Evolutionary conservation across 495 filamentous ascomycete genomes (phyloP).

Genomic region (Pyrenopolyporus hunteri): DNA sequence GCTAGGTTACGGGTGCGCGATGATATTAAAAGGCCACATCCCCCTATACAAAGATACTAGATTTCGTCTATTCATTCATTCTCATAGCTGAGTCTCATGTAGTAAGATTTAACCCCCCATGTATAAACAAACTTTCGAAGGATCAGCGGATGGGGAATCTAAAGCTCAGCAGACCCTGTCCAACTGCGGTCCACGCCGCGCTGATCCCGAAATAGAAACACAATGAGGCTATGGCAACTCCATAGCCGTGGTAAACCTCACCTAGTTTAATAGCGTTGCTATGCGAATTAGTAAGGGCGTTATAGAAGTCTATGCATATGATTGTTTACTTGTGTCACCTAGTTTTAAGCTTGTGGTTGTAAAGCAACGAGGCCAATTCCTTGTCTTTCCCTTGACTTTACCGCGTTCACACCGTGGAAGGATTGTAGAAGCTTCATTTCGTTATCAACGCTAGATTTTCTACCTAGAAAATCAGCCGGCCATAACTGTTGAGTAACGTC

Average conservation of each 20-base stretch:
- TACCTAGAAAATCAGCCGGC: conserved; percentile 1
- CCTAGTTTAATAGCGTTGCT: too few species aligned
- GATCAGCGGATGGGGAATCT: conserved; percentile 13
- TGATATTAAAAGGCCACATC: too few species aligned
- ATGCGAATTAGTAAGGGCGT: too few species aligned
- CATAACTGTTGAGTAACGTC: conserved; percentile 1
- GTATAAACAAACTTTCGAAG: conserved; percentile 1
- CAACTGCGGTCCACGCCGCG: conserved; percentile 15
- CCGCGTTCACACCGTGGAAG: conserved; percentile 2
- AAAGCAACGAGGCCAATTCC: conserved; percentile 5
- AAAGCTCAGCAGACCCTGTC: conserved; percentile 8
- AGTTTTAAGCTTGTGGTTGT: background rate
- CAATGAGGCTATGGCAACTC: conserved; percentile 34
- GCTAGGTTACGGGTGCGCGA: too few species aligned
- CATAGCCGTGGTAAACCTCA: conserved; percentile 4
- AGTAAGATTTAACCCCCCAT: too few species aligned
- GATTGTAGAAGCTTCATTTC: conserved; percentile 28
- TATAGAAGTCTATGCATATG: too few species aligned
- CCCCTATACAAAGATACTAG: too few species aligned
- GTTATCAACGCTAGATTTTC: background rate
- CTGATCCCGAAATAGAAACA: conserved; percentile 39
- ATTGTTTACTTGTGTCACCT: too few species aligned
- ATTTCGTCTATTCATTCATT: too few species aligned
- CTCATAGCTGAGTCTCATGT: too few species aligned
- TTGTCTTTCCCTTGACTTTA: background rate